These are phyloP conservation scores for Diospyros lotus DNA, from an alignment of 148 eudicot species.

Conservation along the genomic window DNA sequence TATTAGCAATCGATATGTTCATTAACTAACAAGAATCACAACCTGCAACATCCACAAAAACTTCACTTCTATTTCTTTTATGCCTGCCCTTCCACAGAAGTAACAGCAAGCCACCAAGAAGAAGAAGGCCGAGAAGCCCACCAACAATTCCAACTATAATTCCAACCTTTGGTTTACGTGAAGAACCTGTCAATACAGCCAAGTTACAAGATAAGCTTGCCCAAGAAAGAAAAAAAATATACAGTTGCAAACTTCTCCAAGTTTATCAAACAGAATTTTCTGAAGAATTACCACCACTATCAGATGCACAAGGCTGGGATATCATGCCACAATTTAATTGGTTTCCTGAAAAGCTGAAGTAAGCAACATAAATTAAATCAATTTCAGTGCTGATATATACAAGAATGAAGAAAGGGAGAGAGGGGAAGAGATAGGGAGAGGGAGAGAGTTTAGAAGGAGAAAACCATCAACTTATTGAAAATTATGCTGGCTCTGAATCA, in stretches of 20 bases:
- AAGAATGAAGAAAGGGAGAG: no score
- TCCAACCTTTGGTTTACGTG: slow-evolving; percentile 59
- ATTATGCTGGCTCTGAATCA: not conserved
- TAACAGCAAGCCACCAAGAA: slow-evolving; percentile 53
- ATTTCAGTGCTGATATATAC: not conserved
- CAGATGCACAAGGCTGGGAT: slow-evolving; percentile 55
- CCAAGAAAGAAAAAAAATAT: not conserved
- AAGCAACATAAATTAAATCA: slow-evolving; percentile 16
- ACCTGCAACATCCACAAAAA: slow-evolving; percentile 96
- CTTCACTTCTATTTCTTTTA: slow-evolving; percentile 62
- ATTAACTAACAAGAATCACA: slow-evolving; percentile 15
- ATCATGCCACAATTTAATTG: slow-evolving; percentile 64
- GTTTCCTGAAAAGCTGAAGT: slow-evolving; percentile 81
- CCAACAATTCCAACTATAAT: slow-evolving; percentile 56
- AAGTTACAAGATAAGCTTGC: slow-evolving; percentile 7
- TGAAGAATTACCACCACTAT: slow-evolving; percentile 24
- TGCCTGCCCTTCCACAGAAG: slow-evolving; percentile 54
- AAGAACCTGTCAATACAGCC: slow-evolving; percentile 44
- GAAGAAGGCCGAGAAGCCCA: slow-evolving; percentile 47
- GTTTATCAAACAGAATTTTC: not conserved
- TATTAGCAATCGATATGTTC: not conserved
- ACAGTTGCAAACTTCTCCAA: not conserved
- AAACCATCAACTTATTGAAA: not conserved
- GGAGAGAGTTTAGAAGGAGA: not conserved
- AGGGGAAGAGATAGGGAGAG: not conserved